Conservation (phyloP, 2,329 filamentous ascomycete species). For the Trichoderma oligosporum region DNA sequence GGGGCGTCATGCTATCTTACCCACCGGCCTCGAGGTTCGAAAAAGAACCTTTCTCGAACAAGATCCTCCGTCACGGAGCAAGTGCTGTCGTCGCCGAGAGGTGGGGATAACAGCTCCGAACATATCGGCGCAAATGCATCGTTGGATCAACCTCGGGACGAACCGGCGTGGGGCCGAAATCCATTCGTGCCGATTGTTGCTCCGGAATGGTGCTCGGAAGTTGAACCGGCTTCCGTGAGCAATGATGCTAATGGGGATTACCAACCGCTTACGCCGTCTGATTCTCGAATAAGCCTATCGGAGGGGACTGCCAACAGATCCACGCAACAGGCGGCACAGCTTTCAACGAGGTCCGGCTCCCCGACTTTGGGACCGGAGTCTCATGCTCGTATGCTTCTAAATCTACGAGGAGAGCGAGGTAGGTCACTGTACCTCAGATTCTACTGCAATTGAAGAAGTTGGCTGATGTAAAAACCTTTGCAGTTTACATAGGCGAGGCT, state of each 20-base stretch:
- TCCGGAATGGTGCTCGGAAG: constrained; percentile 7
- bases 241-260: constrained; percentile 17
- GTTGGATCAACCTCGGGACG: not conserved
- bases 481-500: constrained; percentile 49
- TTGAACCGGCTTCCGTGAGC: not conserved
- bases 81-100: constrained; percentile 3
- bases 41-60: constrained; percentile 9
- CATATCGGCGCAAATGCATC: not conserved
- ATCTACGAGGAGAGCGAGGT: constrained; percentile 51
- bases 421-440: constrained; percentile 17
- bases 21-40: constrained; percentile 31
- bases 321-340: constrained; percentile 20
- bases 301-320: constrained; percentile 17
- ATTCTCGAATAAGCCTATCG: constrained; percentile 28
- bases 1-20: constrained; percentile 36
- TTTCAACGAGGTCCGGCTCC: not conserved
- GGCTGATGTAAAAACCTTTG: not conserved
- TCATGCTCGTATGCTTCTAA: constrained; percentile 46
- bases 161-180: constrained; percentile 5
- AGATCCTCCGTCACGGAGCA: not conserved
- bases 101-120: constrained; percentile 2
- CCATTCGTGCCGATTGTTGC: not conserved
- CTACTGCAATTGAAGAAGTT: no score
- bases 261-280: constrained; percentile 30
- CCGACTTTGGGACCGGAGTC: constrained; percentile 18